A percentile compares a stretch with the other conserved stretches of the same genome.
Conservation (phyloP, 1,284 basidiomycete species). For the Ustilago xerochloae region DNA sequence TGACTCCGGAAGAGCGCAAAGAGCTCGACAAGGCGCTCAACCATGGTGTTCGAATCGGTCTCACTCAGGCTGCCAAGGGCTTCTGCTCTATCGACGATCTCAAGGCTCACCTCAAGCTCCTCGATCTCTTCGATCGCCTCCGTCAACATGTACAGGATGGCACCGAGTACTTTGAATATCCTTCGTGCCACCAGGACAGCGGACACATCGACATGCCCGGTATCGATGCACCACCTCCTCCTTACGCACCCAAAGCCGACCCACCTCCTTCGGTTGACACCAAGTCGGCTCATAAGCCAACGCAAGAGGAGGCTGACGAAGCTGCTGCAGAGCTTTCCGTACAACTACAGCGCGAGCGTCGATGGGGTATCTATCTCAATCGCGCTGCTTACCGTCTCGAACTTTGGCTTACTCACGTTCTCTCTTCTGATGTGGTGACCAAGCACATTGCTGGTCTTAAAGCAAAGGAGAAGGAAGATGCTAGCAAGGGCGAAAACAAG, state of each 20-base stretch:
- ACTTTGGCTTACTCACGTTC: slow-evolving; percentile 40
- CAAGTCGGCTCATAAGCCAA: slow-evolving; percentile 19
- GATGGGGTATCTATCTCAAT: slow-evolving; percentile 51
- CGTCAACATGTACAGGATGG: slow-evolving; percentile 31
- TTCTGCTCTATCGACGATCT: slow-evolving; percentile 23
- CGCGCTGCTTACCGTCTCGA: slow-evolving; percentile 54
- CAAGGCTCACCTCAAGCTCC: slow-evolving; percentile 43
- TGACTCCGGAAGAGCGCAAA: slow-evolving; percentile 26
- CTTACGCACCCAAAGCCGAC: slow-evolving; percentile 34
- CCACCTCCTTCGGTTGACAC: slow-evolving; percentile 8
- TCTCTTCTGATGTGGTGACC: slow-evolving; percentile 15
- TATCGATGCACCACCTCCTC: slow-evolving; percentile 45
- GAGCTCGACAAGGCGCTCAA: slow-evolving; percentile 33
- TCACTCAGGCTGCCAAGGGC: neutral
- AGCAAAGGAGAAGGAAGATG: neutral
- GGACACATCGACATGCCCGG: slow-evolving; percentile 40
- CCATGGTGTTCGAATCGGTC: slow-evolving; percentile 31
- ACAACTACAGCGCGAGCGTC: slow-evolving; percentile 27
- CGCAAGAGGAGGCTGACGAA: slow-evolving; percentile 21
- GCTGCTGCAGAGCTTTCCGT: slow-evolving; percentile 24
- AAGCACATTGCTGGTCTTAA: neutral
- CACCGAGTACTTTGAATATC: slow-evolving; percentile 45
- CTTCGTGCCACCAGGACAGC: slow-evolving; percentile 25
- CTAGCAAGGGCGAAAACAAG: neutral
- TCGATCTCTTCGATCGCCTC: slow-evolving; percentile 44